These are phyloP conservation scores for Paulownia fortunei DNA, from an alignment of 257 asterid genomes.

Conservation along the genomic window DNA sequence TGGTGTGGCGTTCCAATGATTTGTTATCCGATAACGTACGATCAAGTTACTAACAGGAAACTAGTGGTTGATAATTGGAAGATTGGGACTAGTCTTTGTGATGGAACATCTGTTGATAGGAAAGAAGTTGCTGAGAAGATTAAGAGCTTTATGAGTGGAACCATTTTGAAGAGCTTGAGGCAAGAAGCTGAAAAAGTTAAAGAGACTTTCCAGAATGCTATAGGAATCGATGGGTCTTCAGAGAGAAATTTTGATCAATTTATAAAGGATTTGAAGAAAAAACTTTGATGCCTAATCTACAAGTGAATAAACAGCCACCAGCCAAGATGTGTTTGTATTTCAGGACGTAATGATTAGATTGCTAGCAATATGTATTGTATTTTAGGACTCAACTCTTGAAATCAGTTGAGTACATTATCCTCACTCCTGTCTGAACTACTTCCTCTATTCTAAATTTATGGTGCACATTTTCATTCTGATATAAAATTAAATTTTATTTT, in stretches of 20 bases:
- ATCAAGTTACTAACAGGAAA: conserved; percentile 44
- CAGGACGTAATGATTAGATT: background rate
- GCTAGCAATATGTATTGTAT: background rate
- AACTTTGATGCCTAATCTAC: no score
- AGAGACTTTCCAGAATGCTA: conserved; percentile 1
- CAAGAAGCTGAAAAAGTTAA: background rate
- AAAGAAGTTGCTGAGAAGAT: conserved; percentile 41
- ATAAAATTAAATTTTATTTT: no score
- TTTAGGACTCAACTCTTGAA: background rate
- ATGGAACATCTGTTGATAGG: conserved; percentile 10
- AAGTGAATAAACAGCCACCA: no score
- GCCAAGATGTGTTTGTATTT: no score
- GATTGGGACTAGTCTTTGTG: conserved; percentile 41
- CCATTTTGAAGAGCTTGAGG: background rate
- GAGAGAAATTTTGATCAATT: conserved; percentile 32
- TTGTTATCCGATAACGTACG: conserved; percentile 36
- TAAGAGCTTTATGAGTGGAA: conserved; percentile 30
- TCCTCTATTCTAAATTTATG: no score
- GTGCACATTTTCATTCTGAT: no score
- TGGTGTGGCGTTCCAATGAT: conserved; percentile 51
- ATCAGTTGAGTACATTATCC: no score
- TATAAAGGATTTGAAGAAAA: conserved; percentile 8
- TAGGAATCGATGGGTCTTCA: conserved; percentile 29
- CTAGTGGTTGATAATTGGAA: conserved; percentile 50
- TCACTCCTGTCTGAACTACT: no score